Evolutionary conservation across 139 green algal species (phyloP).

Genomic region (Haematococcus lacustris): DNA sequence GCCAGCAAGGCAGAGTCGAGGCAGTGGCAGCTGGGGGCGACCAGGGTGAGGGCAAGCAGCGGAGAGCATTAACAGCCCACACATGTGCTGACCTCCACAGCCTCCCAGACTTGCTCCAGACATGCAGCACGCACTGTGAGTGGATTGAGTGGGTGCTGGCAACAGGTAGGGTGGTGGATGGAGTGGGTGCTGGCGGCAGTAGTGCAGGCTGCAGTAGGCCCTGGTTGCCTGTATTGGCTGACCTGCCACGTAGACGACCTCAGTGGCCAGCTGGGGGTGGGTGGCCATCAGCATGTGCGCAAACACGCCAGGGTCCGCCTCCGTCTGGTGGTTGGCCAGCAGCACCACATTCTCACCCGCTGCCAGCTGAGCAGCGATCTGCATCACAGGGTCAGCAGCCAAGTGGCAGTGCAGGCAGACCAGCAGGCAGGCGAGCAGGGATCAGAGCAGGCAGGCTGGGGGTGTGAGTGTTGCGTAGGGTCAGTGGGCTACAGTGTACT

Average conservation of each 20-base stretch:
- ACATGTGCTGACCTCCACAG: too few species aligned
- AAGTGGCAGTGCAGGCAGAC: neutral
- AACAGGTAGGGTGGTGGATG: neutral
- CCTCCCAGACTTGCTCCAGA: too few species aligned
- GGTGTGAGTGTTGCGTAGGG: neutral
- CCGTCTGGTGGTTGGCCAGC: slow-evolving; percentile 96
- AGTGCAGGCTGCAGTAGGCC: too few species aligned
- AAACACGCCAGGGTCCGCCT: slow-evolving; percentile 95
- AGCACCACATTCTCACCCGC: slow-evolving; percentile 91
- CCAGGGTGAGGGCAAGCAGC: neutral
- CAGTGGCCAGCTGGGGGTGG: slow-evolving; percentile 70
- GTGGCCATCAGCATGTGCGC: slow-evolving; percentile 82
- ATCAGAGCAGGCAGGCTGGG: neutral
- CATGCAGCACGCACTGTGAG: too few species aligned
- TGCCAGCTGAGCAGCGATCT: slow-evolving; percentile 50
- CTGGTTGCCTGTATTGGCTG: too few species aligned
- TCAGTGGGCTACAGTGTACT: too few species aligned
- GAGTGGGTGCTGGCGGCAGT: neutral
- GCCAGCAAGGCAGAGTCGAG: neutral
- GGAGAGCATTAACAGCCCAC: too few species aligned
- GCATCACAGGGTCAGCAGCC: too few species aligned
- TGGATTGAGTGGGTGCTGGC: too few species aligned
- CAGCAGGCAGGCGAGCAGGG: too few species aligned
- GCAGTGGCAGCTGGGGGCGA: neutral
- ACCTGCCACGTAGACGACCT: slow-evolving; percentile 80